phyloP scores from a whole-genome alignment of 176 grass and related monocot species.

The Calamus simplicifolius region DNA sequence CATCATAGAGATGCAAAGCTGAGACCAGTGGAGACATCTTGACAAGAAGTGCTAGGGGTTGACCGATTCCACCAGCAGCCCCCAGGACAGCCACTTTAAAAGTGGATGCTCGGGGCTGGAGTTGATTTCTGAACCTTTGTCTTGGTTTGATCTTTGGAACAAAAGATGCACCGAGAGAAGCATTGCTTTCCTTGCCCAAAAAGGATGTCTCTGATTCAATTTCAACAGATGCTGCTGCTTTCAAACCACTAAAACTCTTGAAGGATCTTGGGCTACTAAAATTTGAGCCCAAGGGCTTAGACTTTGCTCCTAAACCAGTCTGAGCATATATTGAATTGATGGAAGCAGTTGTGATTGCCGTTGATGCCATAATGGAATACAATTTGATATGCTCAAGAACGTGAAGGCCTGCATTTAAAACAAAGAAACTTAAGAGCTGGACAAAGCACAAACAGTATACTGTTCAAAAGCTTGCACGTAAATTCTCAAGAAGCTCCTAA shows the following conservation, averaged over 20 bases:
- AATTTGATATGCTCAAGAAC: too few relatives aligned
- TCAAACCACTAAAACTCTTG: not conserved
- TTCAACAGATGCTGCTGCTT: not conserved
- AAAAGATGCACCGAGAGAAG: not conserved
- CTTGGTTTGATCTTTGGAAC: not conserved
- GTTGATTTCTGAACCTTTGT: not conserved
- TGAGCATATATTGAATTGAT: not conserved
- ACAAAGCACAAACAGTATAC: too few relatives aligned
- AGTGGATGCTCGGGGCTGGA: slow-evolving; percentile 5
- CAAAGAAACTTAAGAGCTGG: too few relatives aligned
- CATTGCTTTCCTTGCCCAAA: slow-evolving; percentile 5
- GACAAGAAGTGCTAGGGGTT: slow-evolving; percentile 1
- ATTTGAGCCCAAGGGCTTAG: not conserved
- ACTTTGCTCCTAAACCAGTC: too few relatives aligned
- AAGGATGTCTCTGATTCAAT: slow-evolving; percentile 5
- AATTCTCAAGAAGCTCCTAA: too few relatives aligned
- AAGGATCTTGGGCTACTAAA: not conserved
- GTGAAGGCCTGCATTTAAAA: too few relatives aligned
- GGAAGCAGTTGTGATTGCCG: not conserved
- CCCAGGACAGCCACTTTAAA: slow-evolving; percentile 4
- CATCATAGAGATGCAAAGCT: slow-evolving; percentile 7
- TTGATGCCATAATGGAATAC: too few relatives aligned
- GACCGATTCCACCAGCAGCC: not conserved
- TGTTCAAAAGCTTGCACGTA: too few relatives aligned
- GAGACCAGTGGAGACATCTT: slow-evolving; percentile 10